A percentile compares a stretch with the other conserved stretches of the same genome.
phyloP scores from a whole-genome alignment of 192 early-diverging fungal species.

The Umbelopsis sp. region DNA sequence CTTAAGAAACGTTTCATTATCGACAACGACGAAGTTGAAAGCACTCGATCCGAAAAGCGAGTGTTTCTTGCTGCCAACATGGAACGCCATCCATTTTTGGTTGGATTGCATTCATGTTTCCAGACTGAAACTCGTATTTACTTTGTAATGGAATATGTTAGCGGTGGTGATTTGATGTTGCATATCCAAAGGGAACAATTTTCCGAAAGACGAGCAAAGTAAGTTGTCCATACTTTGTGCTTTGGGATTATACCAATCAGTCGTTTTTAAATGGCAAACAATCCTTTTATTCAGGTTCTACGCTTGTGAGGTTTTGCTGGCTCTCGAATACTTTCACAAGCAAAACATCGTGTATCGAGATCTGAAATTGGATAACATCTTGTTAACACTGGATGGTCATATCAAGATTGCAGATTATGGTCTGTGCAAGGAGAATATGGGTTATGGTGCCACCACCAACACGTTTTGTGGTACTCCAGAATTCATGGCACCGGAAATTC shows the following conservation, averaged over 20 bases:
- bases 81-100: slow-evolving; percentile 92
- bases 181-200: slow-evolving; percentile 94
- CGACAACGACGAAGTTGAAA: slow-evolving; percentile 96
- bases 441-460: slow-evolving; percentile 63
- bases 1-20: slow-evolving; percentile 98
- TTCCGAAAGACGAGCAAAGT: slow-evolving; percentile 84
- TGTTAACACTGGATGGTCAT: slow-evolving; percentile 77
- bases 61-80: slow-evolving; percentile 89
- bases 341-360: slow-evolving; percentile 90
- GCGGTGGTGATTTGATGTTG: slow-evolving; percentile 97
- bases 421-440: slow-evolving; percentile 84
- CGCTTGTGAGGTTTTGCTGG: slow-evolving; percentile 93
- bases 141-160: slow-evolving; percentile 98
- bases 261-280: not conserved
- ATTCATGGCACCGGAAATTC: slow-evolving; percentile 88
- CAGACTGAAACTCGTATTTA: slow-evolving; percentile 93
- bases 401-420: slow-evolving; percentile 88
- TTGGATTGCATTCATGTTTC: slow-evolving; percentile 95
- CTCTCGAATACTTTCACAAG: slow-evolving; percentile 93
- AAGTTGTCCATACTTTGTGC: not conserved
- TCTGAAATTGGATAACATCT: slow-evolving; percentile 82
- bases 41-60: slow-evolving; percentile 93
- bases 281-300: slow-evolving; percentile 63
- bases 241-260: not conserved
- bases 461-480: slow-evolving; percentile 89